Conservation (phyloP, 371 early-diverging fungal genomes). For the Mucor velutinosus region DNA sequence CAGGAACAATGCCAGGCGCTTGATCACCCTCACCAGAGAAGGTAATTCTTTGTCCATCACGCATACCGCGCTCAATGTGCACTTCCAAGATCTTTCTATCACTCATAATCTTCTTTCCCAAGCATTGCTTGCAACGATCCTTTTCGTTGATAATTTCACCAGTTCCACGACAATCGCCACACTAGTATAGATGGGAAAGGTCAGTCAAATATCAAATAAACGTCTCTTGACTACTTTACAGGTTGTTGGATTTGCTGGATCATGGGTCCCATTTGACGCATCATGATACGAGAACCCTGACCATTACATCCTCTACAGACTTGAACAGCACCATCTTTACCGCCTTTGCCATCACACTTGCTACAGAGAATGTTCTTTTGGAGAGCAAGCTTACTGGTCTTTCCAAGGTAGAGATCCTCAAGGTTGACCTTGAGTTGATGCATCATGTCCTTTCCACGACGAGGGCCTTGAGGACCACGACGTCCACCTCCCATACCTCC, state of each 20-base stretch:
- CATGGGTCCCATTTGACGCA: conserved; percentile 97
- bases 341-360: conserved; percentile 83
- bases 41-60: conserved; percentile 91
- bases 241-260: conserved; percentile 96
- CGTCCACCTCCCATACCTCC: conserved; percentile 58
- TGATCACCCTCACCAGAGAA: conserved; percentile 94
- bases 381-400: conserved; percentile 87
- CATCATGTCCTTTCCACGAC: conserved; percentile 74
- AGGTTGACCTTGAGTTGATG: conserved; percentile 83
- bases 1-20: conserved; percentile 67
- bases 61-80: conserved; percentile 92
- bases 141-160: conserved; percentile 89
- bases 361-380: conserved; percentile 84
- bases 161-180: conserved; percentile 87
- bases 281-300: conserved; percentile 79
- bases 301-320: conserved; percentile 81
- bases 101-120: conserved; percentile 77
- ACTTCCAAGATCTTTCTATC: conserved; percentile 89
- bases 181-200: conserved; percentile 28
- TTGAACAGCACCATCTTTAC: conserved; percentile 69
- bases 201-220: neutral
- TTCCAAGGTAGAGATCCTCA: conserved; percentile 94
- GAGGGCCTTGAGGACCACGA: conserved; percentile 32
- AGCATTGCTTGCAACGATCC: conserved; percentile 89
- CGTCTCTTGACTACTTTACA: neutral